phyloP scores from a whole-genome alignment of 352 stramenopile species.

The Phytophthora idaei region DNA sequence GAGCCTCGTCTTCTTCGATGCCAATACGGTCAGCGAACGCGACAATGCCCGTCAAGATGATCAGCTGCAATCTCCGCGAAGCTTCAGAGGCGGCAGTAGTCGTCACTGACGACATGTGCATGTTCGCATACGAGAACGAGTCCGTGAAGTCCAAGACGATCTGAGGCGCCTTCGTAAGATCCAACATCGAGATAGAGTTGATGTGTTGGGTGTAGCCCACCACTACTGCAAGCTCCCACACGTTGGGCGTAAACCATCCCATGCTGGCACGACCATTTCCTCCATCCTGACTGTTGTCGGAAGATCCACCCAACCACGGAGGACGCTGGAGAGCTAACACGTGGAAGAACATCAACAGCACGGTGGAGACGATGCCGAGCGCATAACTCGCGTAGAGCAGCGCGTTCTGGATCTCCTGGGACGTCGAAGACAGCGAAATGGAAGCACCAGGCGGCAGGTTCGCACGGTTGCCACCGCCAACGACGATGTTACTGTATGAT shows the following conservation, averaged over 20 bases:
- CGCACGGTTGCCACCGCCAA: conserved; percentile 56
- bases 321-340: conserved; percentile 54
- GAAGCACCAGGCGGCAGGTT: conserved; percentile 59
- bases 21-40: conserved; percentile 71
- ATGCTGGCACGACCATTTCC: conserved; percentile 23
- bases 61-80: conserved; percentile 45
- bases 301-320: conserved; percentile 41
- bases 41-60: conserved; percentile 74
- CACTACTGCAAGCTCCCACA: conserved; percentile 69
- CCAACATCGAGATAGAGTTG: conserved; percentile 74
- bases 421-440: conserved; percentile 54
- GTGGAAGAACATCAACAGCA: conserved; percentile 66
- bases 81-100: conserved; percentile 36
- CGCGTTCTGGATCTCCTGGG: conserved; percentile 51
- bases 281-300: conserved; percentile 19
- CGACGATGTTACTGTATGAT: conserved; percentile 41
- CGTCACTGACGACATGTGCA: conserved; percentile 51
- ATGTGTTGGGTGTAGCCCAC: conserved; percentile 77
- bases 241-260: conserved; percentile 62
- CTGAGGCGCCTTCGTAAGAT: conserved; percentile 75
- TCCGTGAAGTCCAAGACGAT: conserved; percentile 79
- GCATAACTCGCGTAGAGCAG: conserved; percentile 56
- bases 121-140: conserved; percentile 75
- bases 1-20: conserved; percentile 54
- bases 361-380: conserved; percentile 49